phyloP scores from a whole-genome alignment of 2,329 filamentous ascomycete genomes.

The Madurella mycetomatis region DNA sequence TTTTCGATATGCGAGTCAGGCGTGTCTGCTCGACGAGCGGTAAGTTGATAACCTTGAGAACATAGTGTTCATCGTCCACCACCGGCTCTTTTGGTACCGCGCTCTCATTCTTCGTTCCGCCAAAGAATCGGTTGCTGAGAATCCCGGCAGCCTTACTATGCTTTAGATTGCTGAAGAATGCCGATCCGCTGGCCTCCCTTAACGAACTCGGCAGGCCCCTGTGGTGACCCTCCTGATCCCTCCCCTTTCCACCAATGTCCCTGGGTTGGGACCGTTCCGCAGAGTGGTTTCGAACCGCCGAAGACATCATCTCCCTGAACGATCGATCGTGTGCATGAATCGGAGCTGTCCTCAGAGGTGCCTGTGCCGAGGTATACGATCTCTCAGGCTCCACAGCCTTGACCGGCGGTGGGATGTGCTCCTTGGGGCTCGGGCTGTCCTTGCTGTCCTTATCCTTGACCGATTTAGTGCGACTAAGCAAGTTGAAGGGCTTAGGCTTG shows the following conservation, averaged over 20 bases:
- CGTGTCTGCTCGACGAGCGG: conserved; percentile 85
- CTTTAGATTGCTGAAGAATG: conserved; percentile 69
- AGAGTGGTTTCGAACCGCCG: conserved; percentile 64
- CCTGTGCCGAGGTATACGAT: conserved; percentile 31
- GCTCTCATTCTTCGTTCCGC: conserved; percentile 70
- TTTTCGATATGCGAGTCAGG: conserved; percentile 85
- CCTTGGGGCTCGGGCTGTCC: conserved; percentile 32
- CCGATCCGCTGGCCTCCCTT: conserved; percentile 57
- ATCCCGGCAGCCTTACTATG: conserved; percentile 73
- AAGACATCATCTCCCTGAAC: conserved; percentile 63
- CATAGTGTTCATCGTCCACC: conserved; percentile 75
- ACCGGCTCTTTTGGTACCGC: conserved; percentile 60
- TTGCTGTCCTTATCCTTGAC: conserved; percentile 48
- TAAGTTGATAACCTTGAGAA: conserved; percentile 77
- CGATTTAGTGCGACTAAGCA: conserved; percentile 50
- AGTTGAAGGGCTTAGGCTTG: conserved; percentile 53
- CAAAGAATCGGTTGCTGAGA: conserved; percentile 77
- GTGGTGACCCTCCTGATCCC: conserved; percentile 44
- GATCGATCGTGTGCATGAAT: conserved; percentile 60
- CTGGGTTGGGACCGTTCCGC: conserved; percentile 57
- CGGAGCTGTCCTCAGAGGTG: conserved; percentile 57
- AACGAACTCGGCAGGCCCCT: conserved; percentile 50
- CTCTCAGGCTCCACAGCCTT: conserved; percentile 36
- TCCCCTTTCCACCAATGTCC: conserved; percentile 42
- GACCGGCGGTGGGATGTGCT: conserved; percentile 25